These are phyloP conservation scores for Canna indica DNA, from an alignment of 176 grass and related monocot species.

Conservation along the genomic window DNA sequence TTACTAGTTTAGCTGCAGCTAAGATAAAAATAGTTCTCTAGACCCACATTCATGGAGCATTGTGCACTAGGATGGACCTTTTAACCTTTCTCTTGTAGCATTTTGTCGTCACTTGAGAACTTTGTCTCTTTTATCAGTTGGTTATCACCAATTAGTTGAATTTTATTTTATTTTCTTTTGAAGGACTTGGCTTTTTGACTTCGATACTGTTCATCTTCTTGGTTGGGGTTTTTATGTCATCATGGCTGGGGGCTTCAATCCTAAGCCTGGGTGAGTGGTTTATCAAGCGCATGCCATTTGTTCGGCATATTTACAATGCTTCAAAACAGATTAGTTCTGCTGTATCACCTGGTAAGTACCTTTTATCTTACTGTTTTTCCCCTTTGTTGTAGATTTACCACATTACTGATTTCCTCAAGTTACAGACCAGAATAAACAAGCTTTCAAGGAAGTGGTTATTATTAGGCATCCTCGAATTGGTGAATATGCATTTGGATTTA, in stretches of 20 bases:
- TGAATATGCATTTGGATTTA: slow-evolving; percentile 30
- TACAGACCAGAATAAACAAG: slow-evolving; percentile 25
- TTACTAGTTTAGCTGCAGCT: no score
- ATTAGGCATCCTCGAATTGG: slow-evolving; percentile 25
- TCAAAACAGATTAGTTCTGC: slow-evolving; percentile 26
- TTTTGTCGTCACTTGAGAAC: no score
- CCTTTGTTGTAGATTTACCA: background rate
- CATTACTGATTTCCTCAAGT: slow-evolving; percentile 1
- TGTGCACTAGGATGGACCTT: no score
- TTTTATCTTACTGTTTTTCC: background rate
- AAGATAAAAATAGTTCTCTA: no score
- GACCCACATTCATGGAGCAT: no score
- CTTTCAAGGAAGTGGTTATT: slow-evolving; percentile 21
- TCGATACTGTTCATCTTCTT: slow-evolving; percentile 22
- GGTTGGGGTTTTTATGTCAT: slow-evolving; percentile 22
- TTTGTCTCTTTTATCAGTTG: background rate
- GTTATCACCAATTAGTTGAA: background rate
- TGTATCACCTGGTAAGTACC: slow-evolving; percentile 20
- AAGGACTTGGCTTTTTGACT: slow-evolving; percentile 27
- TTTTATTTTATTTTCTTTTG: background rate
- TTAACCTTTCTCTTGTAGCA: no score
- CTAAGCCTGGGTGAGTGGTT: slow-evolving; percentile 22
- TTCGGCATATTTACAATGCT: slow-evolving; percentile 25
- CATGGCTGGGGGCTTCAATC: slow-evolving; percentile 19
- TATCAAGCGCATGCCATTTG: slow-evolving; percentile 28